Evolutionary conservation across 31 red algal genomes (phyloP), one percentile per base, ranked within the genome.

Genomic region (Endocladia muricata): DNA sequence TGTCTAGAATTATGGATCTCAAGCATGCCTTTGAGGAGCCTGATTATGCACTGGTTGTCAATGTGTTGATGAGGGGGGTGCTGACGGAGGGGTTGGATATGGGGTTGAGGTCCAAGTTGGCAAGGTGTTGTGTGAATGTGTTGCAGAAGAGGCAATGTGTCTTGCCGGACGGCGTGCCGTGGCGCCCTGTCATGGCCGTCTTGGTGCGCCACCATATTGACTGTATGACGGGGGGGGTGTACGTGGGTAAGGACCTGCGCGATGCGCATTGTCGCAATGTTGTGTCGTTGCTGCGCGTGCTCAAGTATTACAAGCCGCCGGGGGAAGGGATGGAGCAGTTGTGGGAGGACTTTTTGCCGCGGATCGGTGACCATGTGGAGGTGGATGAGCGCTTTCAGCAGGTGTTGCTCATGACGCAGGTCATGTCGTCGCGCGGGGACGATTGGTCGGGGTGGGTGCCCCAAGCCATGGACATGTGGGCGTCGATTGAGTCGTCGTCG

Each of bases 161-260:
- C 30, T 38, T 94, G 31, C 90, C 90, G 1, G 29, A 81, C 31
- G 91, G 75, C 15, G 37, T 87, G 17, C 75, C 82, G 26, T 96
- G 88, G 88, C 78, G 89, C 34, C 67, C 67, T 28, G 85, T 92
- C 33, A 21, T 91, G 21, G 83, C 86, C 26, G 55, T 61, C 42
- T 60, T 96, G 17, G 67, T 68, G 22, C 55, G 55, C 44, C 73
- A 92, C 37, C 94, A 96, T 43, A 55, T 96, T 40, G 76, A 92
- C 30, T 87, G 87, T 43, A 76, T 83, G 23, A 73, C 84, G 37
- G 94, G 94, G 44, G 69, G 75, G 39, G 78, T 85, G 2, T 88
- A 76, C 66, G 74, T 96, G 25, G 94, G 94, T 11, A 86, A 75
- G 32, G 94, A 96, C 78, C 63, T 96, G 9, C 89, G 94, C 29